Evolutionary conservation across 345 rosid species (phyloP).

Genomic region (Salix purpurea): DNA sequence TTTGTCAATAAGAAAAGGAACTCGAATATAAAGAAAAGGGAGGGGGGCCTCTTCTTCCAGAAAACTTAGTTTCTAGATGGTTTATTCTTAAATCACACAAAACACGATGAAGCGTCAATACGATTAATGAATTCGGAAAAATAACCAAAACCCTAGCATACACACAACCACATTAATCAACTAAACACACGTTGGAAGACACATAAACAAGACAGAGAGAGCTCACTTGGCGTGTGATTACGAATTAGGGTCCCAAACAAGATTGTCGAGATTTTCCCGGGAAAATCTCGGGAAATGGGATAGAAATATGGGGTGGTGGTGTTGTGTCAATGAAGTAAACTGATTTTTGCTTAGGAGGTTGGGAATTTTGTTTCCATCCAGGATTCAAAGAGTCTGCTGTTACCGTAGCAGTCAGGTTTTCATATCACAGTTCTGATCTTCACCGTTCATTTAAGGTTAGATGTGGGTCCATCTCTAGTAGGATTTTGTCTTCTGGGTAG

Average conservation of each 20-base stretch:
- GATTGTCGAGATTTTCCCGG: neutral
- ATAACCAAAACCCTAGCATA: neutral
- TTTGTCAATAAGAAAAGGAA: neutral
- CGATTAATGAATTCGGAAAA: neutral
- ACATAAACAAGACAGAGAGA: neutral
- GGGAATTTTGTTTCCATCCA: slow-evolving; percentile 2
- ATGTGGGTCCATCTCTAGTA: neutral
- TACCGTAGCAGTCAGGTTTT: neutral
- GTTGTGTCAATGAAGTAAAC: neutral
- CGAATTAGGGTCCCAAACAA: neutral
- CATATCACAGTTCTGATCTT: neutral
- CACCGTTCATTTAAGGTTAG: neutral
- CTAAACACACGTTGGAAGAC: neutral
- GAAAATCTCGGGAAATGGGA: neutral
- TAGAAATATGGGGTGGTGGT: neutral
- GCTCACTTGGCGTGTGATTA: neutral
- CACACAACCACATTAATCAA: neutral
- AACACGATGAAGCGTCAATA: neutral
- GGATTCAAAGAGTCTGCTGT: neutral
- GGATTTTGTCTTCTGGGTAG: neutral
- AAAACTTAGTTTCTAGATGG: neutral
- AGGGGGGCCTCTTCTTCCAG: neutral
- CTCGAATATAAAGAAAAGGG: neutral
- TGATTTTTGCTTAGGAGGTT: slow-evolving; percentile 11
- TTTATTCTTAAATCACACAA: neutral